Evolutionary conservation across 768 basidiomycete species (phyloP).

Genomic region (Tubosaeta brunneosetosa): DNA sequence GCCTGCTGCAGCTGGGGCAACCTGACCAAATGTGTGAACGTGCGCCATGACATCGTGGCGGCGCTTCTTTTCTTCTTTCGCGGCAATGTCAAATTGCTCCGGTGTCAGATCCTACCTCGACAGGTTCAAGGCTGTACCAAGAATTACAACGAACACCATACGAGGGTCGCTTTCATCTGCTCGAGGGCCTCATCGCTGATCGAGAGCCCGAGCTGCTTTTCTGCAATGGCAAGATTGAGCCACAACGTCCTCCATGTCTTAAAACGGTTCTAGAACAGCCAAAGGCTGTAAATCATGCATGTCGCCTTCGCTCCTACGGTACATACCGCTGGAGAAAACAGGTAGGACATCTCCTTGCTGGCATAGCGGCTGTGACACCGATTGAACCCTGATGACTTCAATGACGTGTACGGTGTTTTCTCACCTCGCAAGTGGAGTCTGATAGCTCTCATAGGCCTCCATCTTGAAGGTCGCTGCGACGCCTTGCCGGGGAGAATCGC

Average conservation of each 20-base stretch:
- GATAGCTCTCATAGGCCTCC: slow-evolving; percentile 70
- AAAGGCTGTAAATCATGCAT: not conserved
- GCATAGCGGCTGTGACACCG: slow-evolving; percentile 80
- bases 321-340: slow-evolving; percentile 90
- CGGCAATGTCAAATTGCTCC: slow-evolving; percentile 88
- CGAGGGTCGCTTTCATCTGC: slow-evolving; percentile 93
- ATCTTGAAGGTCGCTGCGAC: slow-evolving; percentile 28
- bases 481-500: not conserved
- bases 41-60: slow-evolving; percentile 99
- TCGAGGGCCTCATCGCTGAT: slow-evolving; percentile 88
- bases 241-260: slow-evolving; percentile 93
- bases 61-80: slow-evolving; percentile 92
- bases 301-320: not conserved
- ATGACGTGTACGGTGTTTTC: slow-evolving; percentile 2
- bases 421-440: slow-evolving; percentile 78
- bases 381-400: not conserved
- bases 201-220: slow-evolving; percentile 90
- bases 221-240: slow-evolving; percentile 94
- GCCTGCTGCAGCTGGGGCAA: slow-evolving; percentile 91
- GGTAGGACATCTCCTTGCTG: slow-evolving; percentile 95
- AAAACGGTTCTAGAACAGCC: slow-evolving; percentile 71
- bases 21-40: slow-evolving; percentile 92
- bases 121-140: slow-evolving; percentile 3
- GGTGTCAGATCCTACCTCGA: slow-evolving; percentile 68
- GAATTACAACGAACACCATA: slow-evolving; percentile 24